phyloP scores from a whole-genome alignment of 352 stramenopile species.

The Globisporangium spiculum region DNA sequence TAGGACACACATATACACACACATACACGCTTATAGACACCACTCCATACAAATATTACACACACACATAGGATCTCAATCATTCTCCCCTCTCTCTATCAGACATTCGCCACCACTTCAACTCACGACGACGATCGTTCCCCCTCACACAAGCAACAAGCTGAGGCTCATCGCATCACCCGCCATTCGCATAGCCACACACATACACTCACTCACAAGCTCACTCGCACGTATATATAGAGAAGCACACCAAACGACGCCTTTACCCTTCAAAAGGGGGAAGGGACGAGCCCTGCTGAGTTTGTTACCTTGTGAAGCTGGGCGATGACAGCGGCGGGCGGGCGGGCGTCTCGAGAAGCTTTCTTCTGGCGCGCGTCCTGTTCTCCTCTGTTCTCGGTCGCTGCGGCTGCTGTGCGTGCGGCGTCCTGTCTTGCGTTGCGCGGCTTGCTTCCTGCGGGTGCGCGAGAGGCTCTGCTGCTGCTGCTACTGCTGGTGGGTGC shows the following conservation, averaged over 20 bases:
- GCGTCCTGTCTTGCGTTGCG: constrained; percentile 2
- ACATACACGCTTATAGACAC: not conserved
- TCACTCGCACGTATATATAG: not conserved
- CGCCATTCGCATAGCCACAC: not conserved
- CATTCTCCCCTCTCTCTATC: not conserved
- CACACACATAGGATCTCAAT: not conserved
- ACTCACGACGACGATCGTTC: not conserved
- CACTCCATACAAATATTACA: not conserved
- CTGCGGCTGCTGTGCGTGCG: not conserved
- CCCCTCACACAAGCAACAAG: not conserved
- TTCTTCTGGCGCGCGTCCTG: not conserved
- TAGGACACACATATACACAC: not conserved
- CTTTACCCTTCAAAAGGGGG: not conserved
- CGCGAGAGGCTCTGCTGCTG: not conserved
- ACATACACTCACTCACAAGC: not conserved
- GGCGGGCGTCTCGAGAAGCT: not conserved
- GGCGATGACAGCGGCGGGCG: not conserved
- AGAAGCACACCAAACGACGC: not conserved
- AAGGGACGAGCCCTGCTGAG: not conserved
- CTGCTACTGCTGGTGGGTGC: not conserved
- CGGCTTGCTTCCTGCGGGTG: not conserved
- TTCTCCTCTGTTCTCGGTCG: not conserved
- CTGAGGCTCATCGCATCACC: not conserved
- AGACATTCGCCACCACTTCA: not conserved
- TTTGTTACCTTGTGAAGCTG: not conserved